These are phyloP conservation scores for Botrytis fabae DNA, from an alignment of 2,329 filamentous ascomycete genomes.

Conservation along the genomic window DNA sequence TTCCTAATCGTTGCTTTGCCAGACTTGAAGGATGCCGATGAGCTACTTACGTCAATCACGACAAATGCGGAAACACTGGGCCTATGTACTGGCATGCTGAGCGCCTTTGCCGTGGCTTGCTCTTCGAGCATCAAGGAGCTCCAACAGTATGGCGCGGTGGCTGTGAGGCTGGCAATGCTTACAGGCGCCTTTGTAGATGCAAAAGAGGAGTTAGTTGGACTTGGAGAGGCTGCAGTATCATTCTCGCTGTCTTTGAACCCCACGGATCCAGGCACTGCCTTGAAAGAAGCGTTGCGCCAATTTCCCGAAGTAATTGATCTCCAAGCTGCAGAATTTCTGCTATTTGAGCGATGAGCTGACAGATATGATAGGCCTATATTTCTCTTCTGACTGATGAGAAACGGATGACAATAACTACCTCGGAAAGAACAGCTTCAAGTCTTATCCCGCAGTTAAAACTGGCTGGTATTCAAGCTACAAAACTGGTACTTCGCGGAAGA, in stretches of 20 bases:
- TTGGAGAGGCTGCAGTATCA: constrained; percentile 33
- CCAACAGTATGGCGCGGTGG: constrained; percentile 41
- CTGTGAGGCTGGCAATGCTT: constrained; percentile 44
- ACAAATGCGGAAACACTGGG: constrained; percentile 38
- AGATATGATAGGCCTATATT: too few species aligned
- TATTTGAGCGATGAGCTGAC: too few species aligned
- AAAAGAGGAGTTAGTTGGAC: constrained; percentile 33
- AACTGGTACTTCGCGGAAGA: too few species aligned
- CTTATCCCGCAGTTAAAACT: too few species aligned
- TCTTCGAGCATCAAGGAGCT: constrained; percentile 38
- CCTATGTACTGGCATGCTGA: constrained; percentile 46
- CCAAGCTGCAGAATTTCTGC: too few species aligned
- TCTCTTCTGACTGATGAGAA: too few species aligned
- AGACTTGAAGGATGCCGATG: neutral
- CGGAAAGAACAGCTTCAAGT: too few species aligned
- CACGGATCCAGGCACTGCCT: constrained; percentile 28
- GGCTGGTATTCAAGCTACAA: too few species aligned
- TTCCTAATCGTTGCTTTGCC: constrained; percentile 36
- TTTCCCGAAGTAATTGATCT: too few species aligned
- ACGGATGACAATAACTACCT: too few species aligned
- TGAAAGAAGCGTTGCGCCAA: constrained; percentile 10
- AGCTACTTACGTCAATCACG: neutral
- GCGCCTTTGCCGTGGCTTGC: constrained; percentile 43
- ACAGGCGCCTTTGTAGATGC: constrained; percentile 44
- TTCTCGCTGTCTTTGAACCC: constrained; percentile 35